Evolutionary conservation across 441 rosid species (phyloP).

Genomic region (Mallotus japonicus): DNA sequence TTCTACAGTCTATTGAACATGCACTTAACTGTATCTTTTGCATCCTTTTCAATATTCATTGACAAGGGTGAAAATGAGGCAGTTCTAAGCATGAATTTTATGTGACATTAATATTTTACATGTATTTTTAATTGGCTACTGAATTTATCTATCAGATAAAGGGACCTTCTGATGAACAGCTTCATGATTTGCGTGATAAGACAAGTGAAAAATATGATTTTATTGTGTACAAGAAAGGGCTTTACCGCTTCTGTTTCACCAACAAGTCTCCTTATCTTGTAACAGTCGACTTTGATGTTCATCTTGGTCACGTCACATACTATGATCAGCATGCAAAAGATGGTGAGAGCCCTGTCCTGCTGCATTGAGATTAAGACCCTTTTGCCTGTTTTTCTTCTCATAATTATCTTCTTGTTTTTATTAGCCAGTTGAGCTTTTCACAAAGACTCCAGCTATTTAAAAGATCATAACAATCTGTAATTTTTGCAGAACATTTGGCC

Average conservation of each 20-base stretch:
- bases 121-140: background rate
- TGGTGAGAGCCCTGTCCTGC: constrained; percentile 30
- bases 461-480: background rate
- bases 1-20: too few species aligned
- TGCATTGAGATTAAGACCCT: background rate
- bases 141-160: constrained; percentile 37
- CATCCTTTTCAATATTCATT: too few species aligned
- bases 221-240: constrained; percentile 45
- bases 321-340: constrained; percentile 59
- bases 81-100: too few species aligned
- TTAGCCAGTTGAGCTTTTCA: too few species aligned
- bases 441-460: too few species aligned
- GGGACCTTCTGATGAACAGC: constrained; percentile 51
- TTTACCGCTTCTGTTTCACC: constrained; percentile 54
- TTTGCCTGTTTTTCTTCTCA: background rate
- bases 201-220: constrained; percentile 59
- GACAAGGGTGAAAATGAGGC: too few species aligned
- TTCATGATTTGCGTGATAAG: constrained; percentile 46
- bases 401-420: background rate
- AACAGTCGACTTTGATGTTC: constrained; percentile 55
- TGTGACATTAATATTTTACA: too few species aligned
- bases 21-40: too few species aligned
- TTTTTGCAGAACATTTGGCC: constrained; percentile 51
- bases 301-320: constrained; percentile 46
- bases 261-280: constrained; percentile 60